Percentiles rank a stretch among this genome's conserved stretches.
These are phyloP conservation scores for Chondrus crispus DNA, from an alignment of 23 red algal genomes.

Conservation along the genomic window DNA sequence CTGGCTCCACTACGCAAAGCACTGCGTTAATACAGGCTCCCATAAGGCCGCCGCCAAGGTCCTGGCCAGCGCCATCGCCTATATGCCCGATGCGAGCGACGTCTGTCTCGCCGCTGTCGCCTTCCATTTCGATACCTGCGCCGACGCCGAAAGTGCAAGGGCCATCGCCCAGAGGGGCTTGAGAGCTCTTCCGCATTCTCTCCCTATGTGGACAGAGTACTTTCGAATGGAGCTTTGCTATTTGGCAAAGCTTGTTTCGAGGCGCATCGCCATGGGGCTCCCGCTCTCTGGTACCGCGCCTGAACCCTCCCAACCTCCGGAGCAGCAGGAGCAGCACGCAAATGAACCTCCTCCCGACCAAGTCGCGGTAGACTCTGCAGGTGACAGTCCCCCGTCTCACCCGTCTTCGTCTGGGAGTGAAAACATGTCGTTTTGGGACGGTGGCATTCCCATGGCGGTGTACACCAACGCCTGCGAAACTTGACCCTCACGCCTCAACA, in stretches of 20 bases:
- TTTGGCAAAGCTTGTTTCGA: constrained; percentile 38
- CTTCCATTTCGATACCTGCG: constrained; percentile 58
- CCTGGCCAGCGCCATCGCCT: constrained; percentile 51
- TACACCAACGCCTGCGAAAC: constrained; percentile 32
- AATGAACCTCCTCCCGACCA: too few species aligned
- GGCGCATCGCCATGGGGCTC: constrained; percentile 45
- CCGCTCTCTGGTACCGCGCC: too few species aligned
- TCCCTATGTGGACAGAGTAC: constrained; percentile 53
- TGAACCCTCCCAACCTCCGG: not conserved
- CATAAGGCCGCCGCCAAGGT: constrained; percentile 14
- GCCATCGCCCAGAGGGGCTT: constrained; percentile 44
- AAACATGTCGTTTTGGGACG: constrained; percentile 41
- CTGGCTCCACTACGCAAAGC: constrained; percentile 63
- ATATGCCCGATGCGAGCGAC: not conserved
- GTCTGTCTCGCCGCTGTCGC: constrained; percentile 56
- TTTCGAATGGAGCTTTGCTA: constrained; percentile 57
- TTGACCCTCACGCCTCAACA: not conserved
- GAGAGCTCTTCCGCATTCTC: not conserved
- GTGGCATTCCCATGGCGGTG: constrained; percentile 47
- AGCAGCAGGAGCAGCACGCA: too few species aligned
- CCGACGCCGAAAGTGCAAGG: constrained; percentile 20
- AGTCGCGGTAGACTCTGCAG: not conserved
- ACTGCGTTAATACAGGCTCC: constrained; percentile 34
- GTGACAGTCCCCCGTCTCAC: not conserved
- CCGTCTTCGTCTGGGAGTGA: too few species aligned